Conservation (phyloP, 352 stramenopile species). For the Phytopythium sindhum region DNA sequence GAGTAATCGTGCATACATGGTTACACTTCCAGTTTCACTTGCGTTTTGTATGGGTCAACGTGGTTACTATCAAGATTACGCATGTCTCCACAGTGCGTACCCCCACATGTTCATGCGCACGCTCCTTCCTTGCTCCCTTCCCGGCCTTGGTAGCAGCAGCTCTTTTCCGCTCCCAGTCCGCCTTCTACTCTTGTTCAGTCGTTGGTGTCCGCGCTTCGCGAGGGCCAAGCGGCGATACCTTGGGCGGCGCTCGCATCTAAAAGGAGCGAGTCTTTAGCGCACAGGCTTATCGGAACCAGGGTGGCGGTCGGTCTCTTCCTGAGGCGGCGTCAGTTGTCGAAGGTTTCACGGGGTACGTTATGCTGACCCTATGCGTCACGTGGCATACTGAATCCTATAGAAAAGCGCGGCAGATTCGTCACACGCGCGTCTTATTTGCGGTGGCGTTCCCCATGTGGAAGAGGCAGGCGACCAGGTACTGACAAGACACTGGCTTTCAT, state of each 20-base stretch:
- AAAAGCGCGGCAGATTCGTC: constrained; percentile 1
- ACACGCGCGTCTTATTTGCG: neutral
- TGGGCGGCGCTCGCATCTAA: neutral
- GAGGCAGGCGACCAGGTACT: neutral
- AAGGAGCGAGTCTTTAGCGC: no score
- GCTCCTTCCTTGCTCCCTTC: neutral
- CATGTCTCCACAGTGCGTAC: neutral
- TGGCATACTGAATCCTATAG: neutral
- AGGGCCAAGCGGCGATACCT: neutral
- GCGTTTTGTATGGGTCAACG: neutral
- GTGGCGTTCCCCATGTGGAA: neutral
- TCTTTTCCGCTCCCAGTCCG: neutral
- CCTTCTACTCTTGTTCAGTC: neutral
- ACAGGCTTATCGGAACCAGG: no score
- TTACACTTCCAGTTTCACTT: neutral
- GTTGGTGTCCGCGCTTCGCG: neutral
- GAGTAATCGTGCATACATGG: neutral
- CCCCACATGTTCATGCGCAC: neutral
- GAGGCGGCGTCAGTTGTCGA: neutral
- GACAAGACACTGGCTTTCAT: neutral
- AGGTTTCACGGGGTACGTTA: neutral
- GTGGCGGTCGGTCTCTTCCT: no score
- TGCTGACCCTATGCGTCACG: neutral
- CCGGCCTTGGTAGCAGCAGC: neutral
- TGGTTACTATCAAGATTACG: neutral